These are phyloP conservation scores for Fusarium hainanense DNA, from an alignment of 2,329 filamentous ascomycete genomes.

Conservation along the genomic window DNA sequence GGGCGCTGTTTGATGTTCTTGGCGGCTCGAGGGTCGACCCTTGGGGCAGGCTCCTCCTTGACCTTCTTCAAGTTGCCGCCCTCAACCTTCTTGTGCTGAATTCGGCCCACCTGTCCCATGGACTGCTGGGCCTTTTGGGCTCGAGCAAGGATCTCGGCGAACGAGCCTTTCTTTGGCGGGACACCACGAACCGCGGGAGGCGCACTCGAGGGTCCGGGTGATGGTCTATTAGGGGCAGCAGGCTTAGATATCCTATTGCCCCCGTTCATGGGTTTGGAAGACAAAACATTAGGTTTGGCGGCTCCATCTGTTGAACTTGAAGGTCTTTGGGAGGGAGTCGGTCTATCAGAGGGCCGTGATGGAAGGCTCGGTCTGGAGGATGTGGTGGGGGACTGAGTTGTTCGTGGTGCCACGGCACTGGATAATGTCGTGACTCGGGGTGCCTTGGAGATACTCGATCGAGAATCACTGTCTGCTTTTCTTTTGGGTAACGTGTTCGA, in stretches of 20 bases:
- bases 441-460: constrained; percentile 55
- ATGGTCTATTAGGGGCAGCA: constrained; percentile 36
- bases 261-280: constrained; percentile 45
- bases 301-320: constrained; percentile 26
- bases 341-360: constrained; percentile 44
- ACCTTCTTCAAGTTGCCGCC: constrained; percentile 63
- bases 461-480: constrained; percentile 66
- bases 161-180: constrained; percentile 79
- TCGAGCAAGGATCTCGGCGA: constrained; percentile 77
- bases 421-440: constrained; percentile 50
- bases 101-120: constrained; percentile 73
- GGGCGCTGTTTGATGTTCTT: constrained; percentile 39
- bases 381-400: constrained; percentile 34
- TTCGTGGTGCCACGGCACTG: constrained; percentile 38
- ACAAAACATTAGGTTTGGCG: constrained; percentile 35
- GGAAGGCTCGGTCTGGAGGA: constrained; percentile 34
- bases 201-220: constrained; percentile 49
- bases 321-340: constrained; percentile 41
- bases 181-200: constrained; percentile 57
- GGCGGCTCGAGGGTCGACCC: constrained; percentile 34
- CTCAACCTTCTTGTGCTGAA: constrained; percentile 79
- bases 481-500: constrained; percentile 59
- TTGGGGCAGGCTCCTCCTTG: constrained; percentile 56
- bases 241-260: constrained; percentile 43
- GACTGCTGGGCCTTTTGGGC: constrained; percentile 73